phyloP scores from a whole-genome alignment of 225 moss, liverwort and hornwort species.

The Thuidium tamariscinum region DNA sequence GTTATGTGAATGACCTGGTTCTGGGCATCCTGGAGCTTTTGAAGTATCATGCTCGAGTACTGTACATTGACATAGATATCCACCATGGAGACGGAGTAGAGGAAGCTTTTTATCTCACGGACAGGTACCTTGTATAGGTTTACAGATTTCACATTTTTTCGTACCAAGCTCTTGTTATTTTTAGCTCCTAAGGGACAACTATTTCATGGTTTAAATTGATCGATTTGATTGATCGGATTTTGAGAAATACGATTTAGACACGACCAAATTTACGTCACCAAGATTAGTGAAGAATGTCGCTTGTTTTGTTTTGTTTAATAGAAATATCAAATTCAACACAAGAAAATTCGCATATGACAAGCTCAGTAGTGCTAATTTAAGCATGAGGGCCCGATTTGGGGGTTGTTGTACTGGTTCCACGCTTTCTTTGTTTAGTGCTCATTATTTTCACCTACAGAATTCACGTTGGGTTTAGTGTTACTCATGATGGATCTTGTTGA shows the following conservation, averaged over 20 bases:
- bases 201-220: not conserved
- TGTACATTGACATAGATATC: conserved; percentile 96
- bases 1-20: conserved; percentile 93
- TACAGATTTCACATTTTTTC: not conserved
- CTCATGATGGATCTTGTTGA: not conserved
- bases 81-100: conserved; percentile 99
- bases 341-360: not conserved
- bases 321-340: not conserved
- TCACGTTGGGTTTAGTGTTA: not conserved
- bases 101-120: conserved; percentile 93
- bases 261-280: not conserved
- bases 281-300: not conserved
- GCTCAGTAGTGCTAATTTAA: not conserved
- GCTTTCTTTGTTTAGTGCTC: not conserved
- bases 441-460: not conserved
- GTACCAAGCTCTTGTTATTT: not conserved
- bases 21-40: conserved; percentile 91
- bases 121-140: conserved; percentile 37
- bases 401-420: not conserved
- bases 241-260: not conserved
- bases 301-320: not conserved
- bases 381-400: not conserved
- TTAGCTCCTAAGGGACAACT: no score
- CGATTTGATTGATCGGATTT: not conserved
- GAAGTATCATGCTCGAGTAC: conserved; percentile 84